Evolutionary conservation across 2,329 filamentous ascomycete genomes (phyloP), one percentile per base, ranked within the genome.

Genomic region (Sarocladium brachiariae): DNA sequence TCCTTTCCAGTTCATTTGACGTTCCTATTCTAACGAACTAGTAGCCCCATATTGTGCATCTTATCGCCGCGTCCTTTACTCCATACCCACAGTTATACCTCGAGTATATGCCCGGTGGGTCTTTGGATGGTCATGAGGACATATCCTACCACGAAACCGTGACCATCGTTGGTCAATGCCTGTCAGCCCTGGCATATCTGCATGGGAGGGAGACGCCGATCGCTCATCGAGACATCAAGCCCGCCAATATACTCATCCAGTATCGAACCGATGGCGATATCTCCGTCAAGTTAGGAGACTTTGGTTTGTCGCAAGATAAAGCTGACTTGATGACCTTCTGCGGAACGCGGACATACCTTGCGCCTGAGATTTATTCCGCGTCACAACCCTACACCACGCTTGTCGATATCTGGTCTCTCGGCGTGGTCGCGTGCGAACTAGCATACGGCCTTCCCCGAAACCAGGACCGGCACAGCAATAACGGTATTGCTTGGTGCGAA

Each of bases 141-240:
- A 57, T 58, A 33, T 35, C 54, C 13, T 24, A 49, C 13, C 18
- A 34, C 13, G 54, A 60, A 23, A 57, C 54, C 21, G 46, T 50
- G 11, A 23, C 25, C 2, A 53, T 59, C 39, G 21, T 55, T 39
- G 7, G 19, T 21, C 55, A 60, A 31, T 53, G 50, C 35, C 33
- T 53, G 7, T 55, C 51, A 3, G 58, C 57, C 21, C 45, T 60
- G n/a, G 31, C 18, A 21, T 56, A 53, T 31, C 33, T 60, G 24
- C 58, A 59, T 19, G 37, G 49, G 3, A n/a, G 19, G 0, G 23
- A 50, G 0, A 23, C 53, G 23, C 50, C 51, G 45, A 93, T 96
- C 62, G 89, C 95, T 3, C 91, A 96, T 66, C 84, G 91, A 51
- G 91, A 96, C 59, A 95, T 96, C 69, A 95, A 95, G 66, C 89